Percentiles rank a stretch among this genome's conserved stretches.
These are phyloP conservation scores for Primulina tabacum DNA, from an alignment of 257 asterid species.

Conservation along the genomic window DNA sequence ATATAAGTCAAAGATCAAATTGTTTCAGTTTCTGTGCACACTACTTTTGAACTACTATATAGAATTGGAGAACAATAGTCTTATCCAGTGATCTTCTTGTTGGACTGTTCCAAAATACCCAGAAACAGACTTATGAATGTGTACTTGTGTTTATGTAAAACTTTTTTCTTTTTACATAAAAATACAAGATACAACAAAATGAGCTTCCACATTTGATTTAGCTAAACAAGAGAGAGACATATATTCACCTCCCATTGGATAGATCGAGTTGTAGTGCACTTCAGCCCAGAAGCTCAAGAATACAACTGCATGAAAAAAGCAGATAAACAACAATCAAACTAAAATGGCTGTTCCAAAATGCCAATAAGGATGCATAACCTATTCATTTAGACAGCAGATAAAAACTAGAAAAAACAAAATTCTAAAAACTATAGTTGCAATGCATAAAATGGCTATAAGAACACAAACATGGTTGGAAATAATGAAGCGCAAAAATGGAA, in stretches of 20 bases:
- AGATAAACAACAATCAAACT: background rate
- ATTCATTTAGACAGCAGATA: background rate
- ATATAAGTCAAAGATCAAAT: too few species aligned
- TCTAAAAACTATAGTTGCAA: too few species aligned
- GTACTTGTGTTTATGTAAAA: too few species aligned
- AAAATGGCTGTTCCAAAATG: background rate
- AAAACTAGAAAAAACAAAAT: too few species aligned
- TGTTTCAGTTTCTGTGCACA: background rate
- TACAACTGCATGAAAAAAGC: conserved; percentile 49
- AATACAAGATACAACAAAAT: too few species aligned
- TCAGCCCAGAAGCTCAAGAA: conserved; percentile 95
- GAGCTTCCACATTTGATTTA: background rate
- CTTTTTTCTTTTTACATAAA: too few species aligned
- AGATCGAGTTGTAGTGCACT: conserved; percentile 85
- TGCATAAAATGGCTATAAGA: too few species aligned
- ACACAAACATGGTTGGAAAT: too few species aligned
- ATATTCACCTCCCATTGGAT: conserved; percentile 70
- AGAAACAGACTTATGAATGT: too few species aligned
- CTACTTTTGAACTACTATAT: too few species aligned
- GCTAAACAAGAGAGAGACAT: background rate
- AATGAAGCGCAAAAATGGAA: background rate
- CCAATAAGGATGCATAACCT: background rate
- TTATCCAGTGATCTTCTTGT: background rate
- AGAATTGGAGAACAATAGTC: background rate
- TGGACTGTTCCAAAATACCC: background rate